Base-by-base conservation (phyloP, 495 filamentous ascomycete genomes). In the Penicillium desertorum region DNA sequence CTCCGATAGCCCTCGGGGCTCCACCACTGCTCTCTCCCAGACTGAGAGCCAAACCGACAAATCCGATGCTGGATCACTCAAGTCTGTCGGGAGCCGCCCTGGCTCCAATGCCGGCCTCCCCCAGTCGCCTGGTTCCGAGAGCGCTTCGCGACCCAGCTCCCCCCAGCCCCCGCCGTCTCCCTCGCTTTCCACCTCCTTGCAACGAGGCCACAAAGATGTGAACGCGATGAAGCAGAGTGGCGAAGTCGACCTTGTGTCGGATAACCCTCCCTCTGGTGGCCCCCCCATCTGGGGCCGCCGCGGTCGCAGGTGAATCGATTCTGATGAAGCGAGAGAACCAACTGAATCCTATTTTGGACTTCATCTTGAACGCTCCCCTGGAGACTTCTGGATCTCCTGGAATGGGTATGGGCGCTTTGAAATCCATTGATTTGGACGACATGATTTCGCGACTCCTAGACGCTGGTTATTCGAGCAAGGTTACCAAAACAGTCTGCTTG, bases 171-270 rank as follows among this genome's bases (percentile, higher is more conserved):
- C 94, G 8, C 95, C 94, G 53, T 97, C 93, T 2, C 95, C 94
- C 2, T 84, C 91, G 27, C 84, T 93, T 64, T 92, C 89, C 22
- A 79, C 83, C 51, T 90, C 90, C 16, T 72, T 96, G 61, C 88
- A 90, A 41, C 71, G 79, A 59, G 88, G 88, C 8, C 88, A 92
- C 62, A 84, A 89, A 62, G 86, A 92, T 75, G 83, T 98, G 32
- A 79, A 83, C 49, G 86, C 86, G 22, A 93, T 92, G 55, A 87
- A 94, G 67, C 83, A 88, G 53, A 89, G 83, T 57, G 92, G 91
- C 22, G 94, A 98, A 74, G 92, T 99, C 16, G 95, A 96, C 64
- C 84, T 90, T 62, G 91, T 99, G 4, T 98, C 94, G n/a, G 94
- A 99, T 64, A 86, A 84, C 43, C 93, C 95, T 17, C 91, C 90